Evolutionary conservation across 1,139 yeast species (phyloP).

Genomic region (Saccharomyces hybrid): DNA sequence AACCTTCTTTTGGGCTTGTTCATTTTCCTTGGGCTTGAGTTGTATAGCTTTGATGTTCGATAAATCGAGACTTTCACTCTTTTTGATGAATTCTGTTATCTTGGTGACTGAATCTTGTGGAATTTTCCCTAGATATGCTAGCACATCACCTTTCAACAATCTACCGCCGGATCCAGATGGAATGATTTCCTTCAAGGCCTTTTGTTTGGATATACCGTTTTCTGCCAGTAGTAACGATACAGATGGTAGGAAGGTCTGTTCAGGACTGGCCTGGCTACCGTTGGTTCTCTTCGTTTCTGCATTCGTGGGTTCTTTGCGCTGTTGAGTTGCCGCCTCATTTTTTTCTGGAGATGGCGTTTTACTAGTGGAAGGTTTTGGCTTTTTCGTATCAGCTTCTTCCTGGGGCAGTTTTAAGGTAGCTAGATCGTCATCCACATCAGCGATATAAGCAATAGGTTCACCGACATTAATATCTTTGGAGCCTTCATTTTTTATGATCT

Average conservation of each 20-base stretch:
- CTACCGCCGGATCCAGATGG: constrained; percentile 91
- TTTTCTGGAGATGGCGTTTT: constrained; percentile 11
- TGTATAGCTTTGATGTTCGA: constrained; percentile 48
- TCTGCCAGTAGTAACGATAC: constrained; percentile 59
- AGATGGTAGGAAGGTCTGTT: constrained; percentile 70
- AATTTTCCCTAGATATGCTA: constrained; percentile 73
- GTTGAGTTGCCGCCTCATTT: constrained; percentile 2
- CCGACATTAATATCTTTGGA: constrained; percentile 77
- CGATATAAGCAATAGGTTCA: constrained; percentile 74
- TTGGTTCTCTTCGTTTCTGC: constrained; percentile 4
- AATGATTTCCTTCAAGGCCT: constrained; percentile 60
- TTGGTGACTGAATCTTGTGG: constrained; percentile 45
- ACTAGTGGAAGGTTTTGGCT: constrained; percentile 8
- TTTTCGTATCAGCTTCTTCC: constrained; percentile 16
- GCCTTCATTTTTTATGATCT: constrained; percentile 65
- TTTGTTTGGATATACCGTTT: constrained; percentile 55
- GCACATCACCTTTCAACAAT: constrained; percentile 80
- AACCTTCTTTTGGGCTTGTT: constrained; percentile 7
- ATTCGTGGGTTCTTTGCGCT: not conserved
- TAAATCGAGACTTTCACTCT: constrained; percentile 63
- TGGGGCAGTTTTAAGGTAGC: constrained; percentile 54
- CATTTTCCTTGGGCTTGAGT: constrained; percentile 31
- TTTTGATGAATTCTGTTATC: constrained; percentile 50
- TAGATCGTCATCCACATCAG: constrained; percentile 83
- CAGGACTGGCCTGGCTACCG: constrained; percentile 43